phyloP scores from a whole-genome alignment of 1,139 yeast species.

The Lodderomyces jiufengensis region DNA sequence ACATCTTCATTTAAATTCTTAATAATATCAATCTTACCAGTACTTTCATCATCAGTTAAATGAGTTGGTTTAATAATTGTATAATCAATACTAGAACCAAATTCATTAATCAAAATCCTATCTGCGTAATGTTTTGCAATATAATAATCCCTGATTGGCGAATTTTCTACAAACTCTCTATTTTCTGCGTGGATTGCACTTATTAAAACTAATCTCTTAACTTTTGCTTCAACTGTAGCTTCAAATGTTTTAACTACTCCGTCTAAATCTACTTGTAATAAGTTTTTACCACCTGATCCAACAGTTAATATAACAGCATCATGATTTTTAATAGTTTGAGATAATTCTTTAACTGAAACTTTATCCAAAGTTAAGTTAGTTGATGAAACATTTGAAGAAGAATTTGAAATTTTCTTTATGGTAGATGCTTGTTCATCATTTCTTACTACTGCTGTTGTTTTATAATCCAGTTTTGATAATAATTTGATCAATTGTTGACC shows the following conservation, averaged over 20 bases:
- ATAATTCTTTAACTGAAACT: slow-evolving; percentile 31
- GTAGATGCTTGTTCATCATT: slow-evolving; percentile 38
- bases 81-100: slow-evolving; percentile 36
- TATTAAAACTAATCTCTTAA: slow-evolving; percentile 49
- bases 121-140: slow-evolving; percentile 60
- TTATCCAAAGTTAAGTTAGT: slow-evolving; percentile 36
- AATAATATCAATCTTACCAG: slow-evolving; percentile 34
- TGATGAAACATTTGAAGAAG: slow-evolving; percentile 35
- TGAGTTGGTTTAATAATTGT: slow-evolving; percentile 52
- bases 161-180: slow-evolving; percentile 34
- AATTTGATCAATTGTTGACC: slow-evolving; percentile 39
- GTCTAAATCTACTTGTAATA: slow-evolving; percentile 57
- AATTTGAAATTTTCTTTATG: slow-evolving; percentile 23
- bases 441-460: slow-evolving; percentile 52
- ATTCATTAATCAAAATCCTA: slow-evolving; percentile 36
- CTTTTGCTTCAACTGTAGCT: slow-evolving; percentile 46
- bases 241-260: slow-evolving; percentile 59
- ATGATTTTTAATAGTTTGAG: slow-evolving; percentile 39
- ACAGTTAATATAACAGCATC: slow-evolving; percentile 62
- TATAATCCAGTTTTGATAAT: slow-evolving; percentile 18
- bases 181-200: slow-evolving; percentile 56
- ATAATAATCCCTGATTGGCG: slow-evolving; percentile 36
- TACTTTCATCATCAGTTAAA: slow-evolving; percentile 35
- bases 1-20: slow-evolving; percentile 12
- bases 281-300: slow-evolving; percentile 58